Base-by-base conservation (phyloP, 148 eudicot genomes). In the Rhododendron molle region DNA sequence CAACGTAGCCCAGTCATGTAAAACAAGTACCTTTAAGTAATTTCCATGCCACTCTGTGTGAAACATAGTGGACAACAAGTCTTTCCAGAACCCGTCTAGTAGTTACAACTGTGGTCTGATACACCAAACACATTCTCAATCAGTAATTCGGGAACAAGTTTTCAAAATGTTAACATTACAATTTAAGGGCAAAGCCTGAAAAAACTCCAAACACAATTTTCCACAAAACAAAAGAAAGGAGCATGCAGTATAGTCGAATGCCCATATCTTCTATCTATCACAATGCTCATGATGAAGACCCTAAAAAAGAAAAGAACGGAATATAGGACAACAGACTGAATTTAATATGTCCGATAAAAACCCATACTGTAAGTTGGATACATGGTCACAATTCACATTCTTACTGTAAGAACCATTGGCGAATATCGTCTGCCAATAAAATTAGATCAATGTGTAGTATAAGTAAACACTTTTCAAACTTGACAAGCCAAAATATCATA, bases 31-130 rank as follows among this genome's bases (percentile, higher is more conserved):
- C 99, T 93, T 97, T 97, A 23, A 97, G 94, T 87, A 97, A 96
- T 87, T 97, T 97, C 99, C 98, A 97, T 80, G 99, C 98, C 93
- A 91, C 87, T 43, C 98, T 90, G 83, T 94, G 98, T 65, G 98
- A 95, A 86, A 90, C 86, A 81, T 93, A 93, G 76, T 95, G 90
- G 69, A 97, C 93, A 13, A 93, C 94, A 46, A 94, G 90, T 85
- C 96, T 94, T 90, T 97, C 98, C 91, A 97, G 90, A 73, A 96
- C 91, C 80, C 98, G 90, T 87, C 99, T 93, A 73, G 96, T 97
- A 18, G 98, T 97, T 60, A 93, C 88, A 86, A 94, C 94, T 50
- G 93, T 89, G 80, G 95, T 95, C 98, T 97, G 90, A 86, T 46
- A 90, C 13, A 83, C 49, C 81, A 80, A 8, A 49, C 21, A 73